A percentile compares a stretch with the other conserved stretches of the same genome.
Conservation (phyloP, 73 alveolate genomes). For the Paramecium primaurelia region DNA sequence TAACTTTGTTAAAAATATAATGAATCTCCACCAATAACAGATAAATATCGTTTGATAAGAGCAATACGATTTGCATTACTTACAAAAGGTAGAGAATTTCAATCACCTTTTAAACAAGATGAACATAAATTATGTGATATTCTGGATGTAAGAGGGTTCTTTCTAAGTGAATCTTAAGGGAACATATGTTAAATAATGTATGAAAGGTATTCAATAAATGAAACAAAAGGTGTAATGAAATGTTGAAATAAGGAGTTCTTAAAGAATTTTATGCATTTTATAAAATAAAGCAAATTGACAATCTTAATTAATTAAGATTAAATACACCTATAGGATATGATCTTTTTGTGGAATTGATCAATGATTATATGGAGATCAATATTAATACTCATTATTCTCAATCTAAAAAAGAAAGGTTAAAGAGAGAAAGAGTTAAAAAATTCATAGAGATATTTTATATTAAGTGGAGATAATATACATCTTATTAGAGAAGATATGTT, state of each 20-base stretch:
- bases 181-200: neutral
- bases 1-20: neutral
- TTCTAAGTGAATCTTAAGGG: neutral
- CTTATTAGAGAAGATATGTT: neutral
- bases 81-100: neutral
- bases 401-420: neutral
- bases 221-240: neutral
- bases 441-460: neutral
- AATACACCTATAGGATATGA: neutral
- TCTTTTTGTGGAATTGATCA: neutral
- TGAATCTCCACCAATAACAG: neutral
- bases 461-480: neutral
- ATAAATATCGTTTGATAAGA: neutral
- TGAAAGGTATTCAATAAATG: neutral
- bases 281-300: neutral
- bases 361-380: neutral
- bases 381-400: neutral
- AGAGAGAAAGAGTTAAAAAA: neutral
- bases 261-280: neutral
- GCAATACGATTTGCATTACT: constrained; percentile 13
- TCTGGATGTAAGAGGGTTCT: constrained; percentile 20
- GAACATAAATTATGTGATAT: neutral
- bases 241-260: neutral
- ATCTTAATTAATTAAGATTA: neutral
- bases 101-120: neutral